These are phyloP conservation scores for Thalassia testudinum DNA, from an alignment of 116 monocot genomes.

Conservation along the genomic window DNA sequence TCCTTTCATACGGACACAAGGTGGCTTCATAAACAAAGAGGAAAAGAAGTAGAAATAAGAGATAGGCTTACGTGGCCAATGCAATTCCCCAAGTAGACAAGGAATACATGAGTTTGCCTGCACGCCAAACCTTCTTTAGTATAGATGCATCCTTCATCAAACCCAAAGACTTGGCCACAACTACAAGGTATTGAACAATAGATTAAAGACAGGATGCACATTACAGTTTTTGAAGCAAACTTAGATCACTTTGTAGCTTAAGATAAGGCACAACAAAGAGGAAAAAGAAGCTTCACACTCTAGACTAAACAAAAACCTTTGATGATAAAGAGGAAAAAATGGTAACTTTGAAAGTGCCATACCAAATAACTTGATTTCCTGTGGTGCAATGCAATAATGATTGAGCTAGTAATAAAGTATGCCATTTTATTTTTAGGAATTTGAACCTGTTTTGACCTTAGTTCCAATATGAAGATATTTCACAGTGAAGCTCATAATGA, in stretches of 20 bases:
- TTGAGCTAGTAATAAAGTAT: background rate
- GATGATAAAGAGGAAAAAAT: background rate
- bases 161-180: constrained; percentile 43
- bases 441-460: too few relatives aligned
- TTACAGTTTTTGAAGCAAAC: background rate
- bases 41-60: background rate
- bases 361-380: too few relatives aligned
- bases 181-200: constrained; percentile 16
- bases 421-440: background rate
- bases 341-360: too few relatives aligned
- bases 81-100: constrained; percentile 60
- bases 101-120: constrained; percentile 50
- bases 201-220: background rate
- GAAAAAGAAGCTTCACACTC: background rate
- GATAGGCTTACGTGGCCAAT: constrained; percentile 41
- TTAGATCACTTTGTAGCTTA: background rate
- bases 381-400: too few relatives aligned
- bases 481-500: too few relatives aligned
- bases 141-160: constrained; percentile 23
- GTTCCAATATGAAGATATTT: too few relatives aligned
- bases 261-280: background rate
- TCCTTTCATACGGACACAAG: too few relatives aligned
- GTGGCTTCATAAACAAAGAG: background rate
- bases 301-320: background rate
- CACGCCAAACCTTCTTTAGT: constrained; percentile 55